Percentiles rank a stretch among this genome's conserved stretches.
Conservation (phyloP, 495 filamentous ascomycete species). For the Lindgomyces ingoldianus region DNA sequence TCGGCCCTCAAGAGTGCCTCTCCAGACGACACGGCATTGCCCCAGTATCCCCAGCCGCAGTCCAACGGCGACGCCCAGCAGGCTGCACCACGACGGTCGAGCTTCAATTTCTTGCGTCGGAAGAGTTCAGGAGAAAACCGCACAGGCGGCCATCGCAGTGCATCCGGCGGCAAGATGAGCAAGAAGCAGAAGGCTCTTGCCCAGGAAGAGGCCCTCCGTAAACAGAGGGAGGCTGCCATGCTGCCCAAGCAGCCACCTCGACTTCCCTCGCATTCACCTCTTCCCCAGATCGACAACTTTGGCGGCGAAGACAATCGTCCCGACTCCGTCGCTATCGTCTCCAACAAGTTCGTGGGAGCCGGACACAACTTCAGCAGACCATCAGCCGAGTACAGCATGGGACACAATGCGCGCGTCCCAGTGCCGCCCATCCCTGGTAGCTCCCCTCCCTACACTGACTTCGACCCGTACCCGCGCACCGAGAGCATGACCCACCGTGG, state of each 20-base stretch:
- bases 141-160: slow-evolving; percentile 27
- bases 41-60: slow-evolving; percentile 16
- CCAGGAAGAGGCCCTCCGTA: slow-evolving; percentile 67
- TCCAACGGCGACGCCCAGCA: slow-evolving; percentile 27
- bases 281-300: slow-evolving; percentile 67
- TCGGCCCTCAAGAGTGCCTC: slow-evolving; percentile 23
- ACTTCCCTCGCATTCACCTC: slow-evolving; percentile 73
- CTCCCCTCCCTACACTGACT: slow-evolving; percentile 43
- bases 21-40: slow-evolving; percentile 33
- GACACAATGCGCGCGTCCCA: slow-evolving; percentile 30
- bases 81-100: slow-evolving; percentile 30
- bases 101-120: slow-evolving; percentile 42
- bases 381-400: slow-evolving; percentile 33
- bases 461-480: slow-evolving; percentile 75
- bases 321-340: slow-evolving; percentile 65
- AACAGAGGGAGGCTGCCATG: slow-evolving; percentile 60
- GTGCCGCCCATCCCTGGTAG: slow-evolving; percentile 55
- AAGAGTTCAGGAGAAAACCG: slow-evolving; percentile 37
- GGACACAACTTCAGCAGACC: slow-evolving; percentile 39
- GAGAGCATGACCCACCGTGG: slow-evolving; percentile 98
- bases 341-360: slow-evolving; percentile 52
- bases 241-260: slow-evolving; percentile 73
- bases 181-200: slow-evolving; percentile 64
- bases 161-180: slow-evolving; percentile 63
- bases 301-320: slow-evolving; percentile 67